Percentiles rank a stretch among this genome's conserved stretches.
phyloP scores from a whole-genome alignment of 768 basidiomycete species.

The Suillus placidus region DNA sequence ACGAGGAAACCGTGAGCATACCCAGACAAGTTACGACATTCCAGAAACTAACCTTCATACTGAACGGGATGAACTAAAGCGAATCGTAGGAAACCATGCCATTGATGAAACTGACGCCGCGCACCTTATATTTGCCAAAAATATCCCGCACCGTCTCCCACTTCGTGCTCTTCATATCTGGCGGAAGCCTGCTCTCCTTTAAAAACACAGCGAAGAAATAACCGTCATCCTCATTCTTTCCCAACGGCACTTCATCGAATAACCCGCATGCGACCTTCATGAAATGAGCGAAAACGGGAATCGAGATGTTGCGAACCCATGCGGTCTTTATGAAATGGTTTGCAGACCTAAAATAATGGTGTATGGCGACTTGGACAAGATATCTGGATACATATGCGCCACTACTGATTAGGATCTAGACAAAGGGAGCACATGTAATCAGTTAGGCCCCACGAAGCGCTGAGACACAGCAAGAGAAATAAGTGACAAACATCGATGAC shows the following conservation, averaged over 20 bases:
- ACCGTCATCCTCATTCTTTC: conserved; percentile 79
- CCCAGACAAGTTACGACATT: neutral
- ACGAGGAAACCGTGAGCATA: conserved; percentile 14
- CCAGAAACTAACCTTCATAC: conserved; percentile 53
- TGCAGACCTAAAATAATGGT: conserved; percentile 76
- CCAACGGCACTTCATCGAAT: conserved; percentile 68
- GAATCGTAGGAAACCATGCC: conserved; percentile 19
- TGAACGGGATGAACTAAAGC: conserved; percentile 76
- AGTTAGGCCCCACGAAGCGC: conserved; percentile 17
- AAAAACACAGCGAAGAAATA: conserved; percentile 63
- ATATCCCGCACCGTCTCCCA: conserved; percentile 70
- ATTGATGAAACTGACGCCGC: conserved; percentile 13
- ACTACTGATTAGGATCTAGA: conserved; percentile 70
- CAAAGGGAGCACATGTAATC: conserved; percentile 28
- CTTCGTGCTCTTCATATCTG: conserved; percentile 56
- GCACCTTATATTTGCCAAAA: conserved; percentile 70
- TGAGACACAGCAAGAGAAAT: conserved; percentile 23
- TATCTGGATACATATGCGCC: conserved; percentile 82
- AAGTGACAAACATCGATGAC: conserved; percentile 66
- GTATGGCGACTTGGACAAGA: conserved; percentile 74
- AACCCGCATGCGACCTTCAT: conserved; percentile 56
- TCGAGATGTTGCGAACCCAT: conserved; percentile 70
- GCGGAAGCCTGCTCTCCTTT: conserved; percentile 68
- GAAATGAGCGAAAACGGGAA: conserved; percentile 66
- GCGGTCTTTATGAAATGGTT: conserved; percentile 73